Percentiles rank a stretch among this genome's conserved stretches.
Conservation (phyloP, 371 early-diverging fungal genomes). For the Syncephalastrum sp. region DNA sequence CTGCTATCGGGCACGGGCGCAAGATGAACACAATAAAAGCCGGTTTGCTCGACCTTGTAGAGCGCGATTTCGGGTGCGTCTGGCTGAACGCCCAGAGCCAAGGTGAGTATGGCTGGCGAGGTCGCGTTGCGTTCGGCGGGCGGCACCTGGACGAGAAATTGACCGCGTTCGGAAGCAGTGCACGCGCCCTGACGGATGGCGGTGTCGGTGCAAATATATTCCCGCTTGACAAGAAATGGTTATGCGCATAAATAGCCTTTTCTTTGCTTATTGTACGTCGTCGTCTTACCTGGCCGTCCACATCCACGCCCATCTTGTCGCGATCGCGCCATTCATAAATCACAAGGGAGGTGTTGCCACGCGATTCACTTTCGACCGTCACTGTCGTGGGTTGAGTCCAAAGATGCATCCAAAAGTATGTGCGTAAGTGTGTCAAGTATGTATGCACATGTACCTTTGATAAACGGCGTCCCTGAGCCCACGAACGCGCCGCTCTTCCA, state of each 20-base stretch:
- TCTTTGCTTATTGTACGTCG: too few species aligned
- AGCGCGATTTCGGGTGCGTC: slow-evolving; percentile 25
- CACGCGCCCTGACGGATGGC: too few species aligned
- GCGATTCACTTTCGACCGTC: slow-evolving; percentile 31
- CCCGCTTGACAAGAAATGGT: too few species aligned
- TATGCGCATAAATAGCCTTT: too few species aligned
- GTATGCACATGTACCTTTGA: slow-evolving; percentile 27
- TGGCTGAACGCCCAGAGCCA: not conserved
- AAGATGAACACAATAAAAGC: slow-evolving; percentile 67
- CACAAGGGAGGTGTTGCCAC: slow-evolving; percentile 41
- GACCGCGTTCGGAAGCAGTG: too few species aligned
- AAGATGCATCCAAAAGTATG: too few species aligned
- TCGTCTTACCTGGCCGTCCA: too few species aligned
- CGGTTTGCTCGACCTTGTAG: slow-evolving; percentile 58
- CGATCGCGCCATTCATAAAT: slow-evolving; percentile 55
- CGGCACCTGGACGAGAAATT: too few species aligned
- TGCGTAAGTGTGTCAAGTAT: too few species aligned
- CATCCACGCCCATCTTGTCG: slow-evolving; percentile 28
- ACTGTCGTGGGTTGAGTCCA: slow-evolving; percentile 25
- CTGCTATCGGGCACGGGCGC: slow-evolving; percentile 15
- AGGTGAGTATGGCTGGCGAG: slow-evolving; percentile 14
- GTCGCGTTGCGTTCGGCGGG: slow-evolving; percentile 16
- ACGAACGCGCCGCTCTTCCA: slow-evolving; percentile 39
- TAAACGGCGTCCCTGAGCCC: slow-evolving; percentile 33
- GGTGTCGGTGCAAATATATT: too few species aligned